Evolutionary conservation across 805 yeast genomes (phyloP), one percentile per base, ranked within the genome.

Genomic region (Dipodascus geniculatus): DNA sequence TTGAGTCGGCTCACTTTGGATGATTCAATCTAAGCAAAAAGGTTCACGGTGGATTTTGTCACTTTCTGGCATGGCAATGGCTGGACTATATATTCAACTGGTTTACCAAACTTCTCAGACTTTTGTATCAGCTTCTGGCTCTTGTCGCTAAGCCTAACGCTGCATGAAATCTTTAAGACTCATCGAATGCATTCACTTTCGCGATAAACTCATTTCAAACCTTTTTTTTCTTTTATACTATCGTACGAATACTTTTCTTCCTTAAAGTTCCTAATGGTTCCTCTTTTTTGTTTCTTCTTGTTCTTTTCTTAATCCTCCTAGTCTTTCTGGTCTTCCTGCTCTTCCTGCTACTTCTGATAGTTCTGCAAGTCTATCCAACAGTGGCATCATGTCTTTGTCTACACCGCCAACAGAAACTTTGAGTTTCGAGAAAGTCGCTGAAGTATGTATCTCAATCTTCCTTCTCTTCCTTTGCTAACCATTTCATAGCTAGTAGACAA

Each of bases 401-500:
- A 6, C 33, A 28, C 33, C 33, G 33, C 11, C 33, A 6, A 6
- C 33, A 28, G 33, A 28, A 28, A 28, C 33, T 11, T 28, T 28
- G 33, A 28, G 33, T 28, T 28, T 28, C 33, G 11, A 28, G 33
- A 6, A 28, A 28, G 33, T 28, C 33, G 33, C 33, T 28, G 33
- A 28, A 11, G 33, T 28, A 28, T 28, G 33, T 28, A 28, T 28
- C 6, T n/a, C n/a, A n/a, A n/a, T n/a, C n/a, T n/a, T n/a, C n/a
- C n/a, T n/a, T n/a, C n/a, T n/a, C n/a, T n/a, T n/a, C n/a, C n/a
- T n/a, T n/a, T n/a, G n/a, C n/a, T n/a, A n/a, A n/a, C n/a, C n/a
- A 4, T 47, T 9, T 22, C n/a, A 4, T 51, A 55, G 57, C 51
- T 55, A 20, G 54, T 55, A 8, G 56, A 55, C n/a, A 51, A 52